A percentile compares a stretch with the other conserved stretches of the same genome.
These are phyloP conservation scores for Clarkia xantiana DNA, from an alignment of 345 rosid species.

Conservation along the genomic window DNA sequence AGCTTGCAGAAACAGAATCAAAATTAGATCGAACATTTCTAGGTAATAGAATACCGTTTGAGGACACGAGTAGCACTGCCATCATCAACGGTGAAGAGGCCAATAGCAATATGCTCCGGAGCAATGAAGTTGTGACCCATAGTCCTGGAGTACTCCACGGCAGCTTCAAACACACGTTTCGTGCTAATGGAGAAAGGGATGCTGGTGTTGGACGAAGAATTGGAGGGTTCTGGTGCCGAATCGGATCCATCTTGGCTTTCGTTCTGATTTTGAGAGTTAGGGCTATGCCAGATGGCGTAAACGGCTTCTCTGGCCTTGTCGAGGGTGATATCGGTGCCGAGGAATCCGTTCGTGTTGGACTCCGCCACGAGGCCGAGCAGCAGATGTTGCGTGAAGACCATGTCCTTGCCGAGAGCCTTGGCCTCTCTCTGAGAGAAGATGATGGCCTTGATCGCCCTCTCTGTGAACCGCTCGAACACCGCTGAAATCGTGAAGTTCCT, in stretches of 20 bases:
- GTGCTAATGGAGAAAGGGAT: constrained; percentile 70
- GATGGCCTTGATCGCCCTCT: constrained; percentile 66
- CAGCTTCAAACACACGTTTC: constrained; percentile 89
- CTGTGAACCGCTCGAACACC: constrained; percentile 79
- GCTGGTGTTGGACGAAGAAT: constrained; percentile 18
- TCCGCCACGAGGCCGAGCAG: constrained; percentile 63
- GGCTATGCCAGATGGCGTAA: constrained; percentile 40
- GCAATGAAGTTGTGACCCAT: constrained; percentile 75
- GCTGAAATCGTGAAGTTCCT: constrained; percentile 14
- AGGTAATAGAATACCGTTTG: constrained; percentile 42
- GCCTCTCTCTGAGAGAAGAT: constrained; percentile 84
- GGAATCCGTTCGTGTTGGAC: constrained; percentile 33
- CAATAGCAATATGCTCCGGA: constrained; percentile 86
- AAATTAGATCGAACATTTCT: too few species aligned
- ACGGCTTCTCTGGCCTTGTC: constrained; percentile 69
- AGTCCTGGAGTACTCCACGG: constrained; percentile 80
- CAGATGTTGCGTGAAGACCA: constrained; percentile 77
- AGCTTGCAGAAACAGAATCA: too few species aligned
- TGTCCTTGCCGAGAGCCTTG: constrained; percentile 51
- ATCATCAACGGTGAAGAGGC: constrained; percentile 80
- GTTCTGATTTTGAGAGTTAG: constrained; percentile 1
- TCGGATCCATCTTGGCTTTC: constrained; percentile 11
- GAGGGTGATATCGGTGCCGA: constrained; percentile 57
- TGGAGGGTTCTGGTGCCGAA: constrained; percentile 9
- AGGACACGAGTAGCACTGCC: constrained; percentile 74